Evolutionary conservation across 768 basidiomycete species (phyloP).

Genomic region (Amyloporia xantha): DNA sequence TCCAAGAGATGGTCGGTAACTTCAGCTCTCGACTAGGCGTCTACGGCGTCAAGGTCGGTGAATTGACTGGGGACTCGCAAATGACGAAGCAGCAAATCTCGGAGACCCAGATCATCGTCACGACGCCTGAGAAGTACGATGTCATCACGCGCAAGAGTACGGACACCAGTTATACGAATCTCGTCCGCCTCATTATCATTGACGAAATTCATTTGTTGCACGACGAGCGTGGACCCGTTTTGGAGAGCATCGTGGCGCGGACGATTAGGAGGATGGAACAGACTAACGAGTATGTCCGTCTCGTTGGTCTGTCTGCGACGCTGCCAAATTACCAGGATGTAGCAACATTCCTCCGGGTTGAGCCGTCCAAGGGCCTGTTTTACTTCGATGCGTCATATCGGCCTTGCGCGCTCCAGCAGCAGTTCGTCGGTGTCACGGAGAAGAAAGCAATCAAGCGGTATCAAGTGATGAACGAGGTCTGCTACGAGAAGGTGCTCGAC

Average conservation of each 20-base stretch:
- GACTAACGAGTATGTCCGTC: slow-evolving; percentile 85
- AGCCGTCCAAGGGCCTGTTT: slow-evolving; percentile 87
- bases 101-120: slow-evolving; percentile 97
- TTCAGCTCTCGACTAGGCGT: slow-evolving; percentile 69
- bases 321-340: slow-evolving; percentile 99
- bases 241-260: slow-evolving; percentile 85
- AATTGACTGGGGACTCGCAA: slow-evolving; percentile 95
- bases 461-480: slow-evolving; percentile 97
- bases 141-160: slow-evolving; percentile 98
- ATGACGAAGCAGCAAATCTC: slow-evolving; percentile 97
- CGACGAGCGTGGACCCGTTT: slow-evolving; percentile 95
- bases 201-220: slow-evolving; percentile 98
- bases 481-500: slow-evolving; percentile 97
- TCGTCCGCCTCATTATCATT: slow-evolving; percentile 93
- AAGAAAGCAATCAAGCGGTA: slow-evolving; percentile 99
- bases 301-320: slow-evolving; percentile 94
- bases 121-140: slow-evolving; percentile 99
- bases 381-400: slow-evolving; percentile 95
- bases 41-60: slow-evolving; percentile 81
- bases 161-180: slow-evolving; percentile 93
- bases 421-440: slow-evolving; percentile 96
- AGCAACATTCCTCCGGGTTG: slow-evolving; percentile 93
- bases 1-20: slow-evolving; percentile 98
- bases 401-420: slow-evolving; percentile 92
- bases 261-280: slow-evolving; percentile 94